These are phyloP conservation scores for Straminergon stramineum DNA, from an alignment of 225 moss, liverwort and hornwort species.

Conservation along the genomic window DNA sequence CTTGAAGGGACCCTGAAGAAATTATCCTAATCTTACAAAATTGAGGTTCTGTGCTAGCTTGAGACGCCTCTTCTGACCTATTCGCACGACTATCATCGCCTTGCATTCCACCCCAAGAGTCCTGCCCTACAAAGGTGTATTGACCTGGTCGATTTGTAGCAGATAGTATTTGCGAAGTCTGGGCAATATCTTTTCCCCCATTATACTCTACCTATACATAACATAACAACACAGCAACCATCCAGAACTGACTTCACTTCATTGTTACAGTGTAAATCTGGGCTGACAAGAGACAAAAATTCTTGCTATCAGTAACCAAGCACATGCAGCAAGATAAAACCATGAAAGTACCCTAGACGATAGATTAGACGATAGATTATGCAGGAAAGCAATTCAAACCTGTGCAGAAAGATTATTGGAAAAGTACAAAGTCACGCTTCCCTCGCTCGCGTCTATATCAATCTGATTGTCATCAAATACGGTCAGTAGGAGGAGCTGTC, in stretches of 20 bases:
- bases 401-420: slow-evolving; percentile 58
- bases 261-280: background rate
- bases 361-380: background rate
- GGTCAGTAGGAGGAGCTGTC: background rate
- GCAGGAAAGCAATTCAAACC: slow-evolving; percentile 22
- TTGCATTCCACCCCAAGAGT: slow-evolving; percentile 25
- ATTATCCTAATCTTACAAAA: slow-evolving; percentile 32
- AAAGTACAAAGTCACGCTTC: slow-evolving; percentile 55
- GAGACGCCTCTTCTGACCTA: slow-evolving; percentile 38
- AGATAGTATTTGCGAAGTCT: slow-evolving; percentile 35
- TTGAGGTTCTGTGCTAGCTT: slow-evolving; percentile 25
- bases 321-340: background rate
- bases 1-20: slow-evolving; percentile 25
- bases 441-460: slow-evolving; percentile 57
- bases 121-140: slow-evolving; percentile 40
- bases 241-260: background rate
- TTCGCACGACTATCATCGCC: slow-evolving; percentile 37
- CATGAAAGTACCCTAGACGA: background rate
- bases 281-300: background rate
- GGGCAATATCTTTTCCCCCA: slow-evolving; percentile 29
- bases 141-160: slow-evolving; percentile 31
- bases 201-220: slow-evolving; percentile 43
- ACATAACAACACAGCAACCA: background rate
- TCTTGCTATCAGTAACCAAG: background rate
- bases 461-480: slow-evolving; percentile 33